Evolutionary conservation across 225 moss, liverwort and hornwort genomes (phyloP).

Genomic region (Climacium dendroides): DNA sequence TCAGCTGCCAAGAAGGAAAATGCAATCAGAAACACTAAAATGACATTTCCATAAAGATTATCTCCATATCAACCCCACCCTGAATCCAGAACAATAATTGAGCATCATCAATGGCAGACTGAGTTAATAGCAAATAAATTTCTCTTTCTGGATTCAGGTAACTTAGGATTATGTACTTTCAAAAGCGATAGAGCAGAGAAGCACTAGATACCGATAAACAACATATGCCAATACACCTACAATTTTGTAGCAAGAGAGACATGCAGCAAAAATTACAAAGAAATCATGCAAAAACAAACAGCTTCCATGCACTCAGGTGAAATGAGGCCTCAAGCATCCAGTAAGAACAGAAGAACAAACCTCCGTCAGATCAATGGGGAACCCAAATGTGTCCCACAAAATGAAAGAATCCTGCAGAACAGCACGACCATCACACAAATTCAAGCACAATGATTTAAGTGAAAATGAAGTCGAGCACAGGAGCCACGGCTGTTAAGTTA

Average conservation of each 20-base stretch:
- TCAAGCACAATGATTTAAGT: background rate
- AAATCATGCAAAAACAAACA: background rate
- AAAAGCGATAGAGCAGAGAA: background rate
- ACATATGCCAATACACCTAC: background rate
- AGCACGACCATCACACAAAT: background rate
- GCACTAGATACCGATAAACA: background rate
- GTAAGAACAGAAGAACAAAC: background rate
- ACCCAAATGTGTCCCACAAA: conserved; percentile 52
- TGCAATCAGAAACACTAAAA: background rate
- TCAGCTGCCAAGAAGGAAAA: conserved; percentile 18
- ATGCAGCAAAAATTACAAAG: background rate
- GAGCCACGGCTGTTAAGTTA: background rate
- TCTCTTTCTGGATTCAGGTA: background rate
- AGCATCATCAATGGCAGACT: background rate
- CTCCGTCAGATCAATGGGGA: conserved; percentile 56
- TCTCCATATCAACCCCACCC: background rate
- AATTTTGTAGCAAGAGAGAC: background rate
- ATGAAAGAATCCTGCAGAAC: conserved; percentile 39
- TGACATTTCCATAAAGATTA: background rate
- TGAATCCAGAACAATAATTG: background rate
- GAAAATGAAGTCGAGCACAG: background rate
- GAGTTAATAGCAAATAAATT: background rate
- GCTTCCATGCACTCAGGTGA: background rate
- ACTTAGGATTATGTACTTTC: background rate
- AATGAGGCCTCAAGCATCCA: background rate